Conservation (phyloP, 305 asterid species). For the Euphrasia arctica region DNA sequence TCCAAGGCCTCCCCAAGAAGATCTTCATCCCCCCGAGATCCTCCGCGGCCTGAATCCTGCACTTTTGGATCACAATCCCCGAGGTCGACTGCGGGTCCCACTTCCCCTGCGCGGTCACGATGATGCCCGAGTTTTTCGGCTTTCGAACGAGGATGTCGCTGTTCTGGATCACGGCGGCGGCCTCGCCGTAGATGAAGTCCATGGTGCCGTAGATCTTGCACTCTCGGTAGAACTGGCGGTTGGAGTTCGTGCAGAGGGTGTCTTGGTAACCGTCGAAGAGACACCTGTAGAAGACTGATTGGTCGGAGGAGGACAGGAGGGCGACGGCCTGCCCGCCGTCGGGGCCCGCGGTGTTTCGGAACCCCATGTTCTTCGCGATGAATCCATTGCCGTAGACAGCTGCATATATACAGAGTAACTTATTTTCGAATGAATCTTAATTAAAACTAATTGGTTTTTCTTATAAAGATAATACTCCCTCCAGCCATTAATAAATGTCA, state of each 20-base stretch:
- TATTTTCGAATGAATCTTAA: too few relatives aligned
- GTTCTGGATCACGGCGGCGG: constrained; percentile 40
- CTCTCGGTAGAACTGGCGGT: constrained; percentile 48
- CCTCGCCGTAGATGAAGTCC: constrained; percentile 54
- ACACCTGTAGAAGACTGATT: constrained; percentile 38
- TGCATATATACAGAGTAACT: constrained; percentile 13
- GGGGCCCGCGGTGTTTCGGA: constrained; percentile 51
- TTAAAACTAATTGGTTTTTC: too few relatives aligned
- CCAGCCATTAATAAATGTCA: too few relatives aligned
- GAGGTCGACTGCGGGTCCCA: neutral
- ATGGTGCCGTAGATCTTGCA: constrained; percentile 51
- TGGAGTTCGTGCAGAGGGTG: constrained; percentile 42
- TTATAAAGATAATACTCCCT: too few relatives aligned
- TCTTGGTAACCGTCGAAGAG: constrained; percentile 48
- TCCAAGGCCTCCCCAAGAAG: constrained; percentile 25
- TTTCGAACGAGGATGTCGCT: constrained; percentile 33
- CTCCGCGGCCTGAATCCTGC: neutral
- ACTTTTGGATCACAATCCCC: constrained; percentile 6
- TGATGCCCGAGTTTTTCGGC: constrained; percentile 11
- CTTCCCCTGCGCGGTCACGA: constrained; percentile 13
- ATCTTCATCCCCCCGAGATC: neutral
- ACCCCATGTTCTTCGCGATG: constrained; percentile 43
- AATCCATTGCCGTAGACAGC: constrained; percentile 42
- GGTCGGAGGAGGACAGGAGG: constrained; percentile 40
- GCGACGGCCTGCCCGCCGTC: constrained; percentile 45